Evolutionary conservation across 805 yeast species (phyloP), one percentile per base, ranked within the genome.

Genomic region (Monosporozyma solicola): DNA sequence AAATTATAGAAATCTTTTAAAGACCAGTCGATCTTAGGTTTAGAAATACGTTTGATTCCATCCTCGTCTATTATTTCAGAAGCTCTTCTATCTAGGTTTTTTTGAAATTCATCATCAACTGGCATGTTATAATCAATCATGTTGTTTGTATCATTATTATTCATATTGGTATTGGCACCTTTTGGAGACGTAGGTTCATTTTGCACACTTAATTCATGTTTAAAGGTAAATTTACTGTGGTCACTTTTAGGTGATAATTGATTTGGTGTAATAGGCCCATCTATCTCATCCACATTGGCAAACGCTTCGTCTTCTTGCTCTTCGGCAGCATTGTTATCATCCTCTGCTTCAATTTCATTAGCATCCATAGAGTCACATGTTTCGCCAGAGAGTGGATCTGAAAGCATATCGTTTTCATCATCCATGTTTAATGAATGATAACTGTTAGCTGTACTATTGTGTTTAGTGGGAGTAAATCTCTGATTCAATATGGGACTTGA

Each of bases 1-100:
- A 79, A 62, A 1, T 61, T 53, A 11, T 71, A 67, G 1, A 62
- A 59, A 49, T 77, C 80, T 4, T 62, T 48, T 53, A 71, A 72
- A 3, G 67, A 61, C 67, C 77, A 83, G 5, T 73, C 66, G 5
- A 82, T 62, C 29, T 70, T 72, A 0, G 83, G 80, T 51, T 66
- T 69, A 15, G 72, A 62, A 1, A 66, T 53, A 1, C 67, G 61
- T 13, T 66, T 69, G 41, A 67, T 61, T 3, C 55, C 54, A 7
- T 47, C 52, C 22, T 51, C 51, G 24, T 46, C 41, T 11, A 37
- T 5, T 11, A 59, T 11, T 48, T 72, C 72, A 13, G 64, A 64
- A 0, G 74, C 75, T 16, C 74, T 56, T 52, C 68, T 69, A 41
- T 70, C 65, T 15, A 73, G 54, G 33, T 68, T 61, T 49, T 58